Conservation (phyloP, 495 filamentous ascomycete genomes). For the Podospora bellae-mahoneyi region DNA sequence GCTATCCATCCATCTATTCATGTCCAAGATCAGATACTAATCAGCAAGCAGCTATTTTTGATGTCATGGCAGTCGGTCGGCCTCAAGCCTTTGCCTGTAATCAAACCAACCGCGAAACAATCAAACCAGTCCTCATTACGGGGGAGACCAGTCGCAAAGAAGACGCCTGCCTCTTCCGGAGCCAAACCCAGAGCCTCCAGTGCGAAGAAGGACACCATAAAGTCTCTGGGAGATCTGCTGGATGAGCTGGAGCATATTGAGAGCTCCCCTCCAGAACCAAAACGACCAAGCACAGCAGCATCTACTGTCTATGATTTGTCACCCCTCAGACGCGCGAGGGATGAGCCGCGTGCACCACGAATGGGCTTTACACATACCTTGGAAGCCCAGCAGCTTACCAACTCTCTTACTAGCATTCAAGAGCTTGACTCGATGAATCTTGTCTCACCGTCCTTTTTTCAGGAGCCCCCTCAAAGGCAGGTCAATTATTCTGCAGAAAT, state of each 20-base stretch:
- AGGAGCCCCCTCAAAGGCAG: neutral
- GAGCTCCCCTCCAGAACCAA: slow-evolving; percentile 26
- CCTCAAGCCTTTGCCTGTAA: slow-evolving; percentile 56
- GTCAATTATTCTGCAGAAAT: slow-evolving; percentile 54
- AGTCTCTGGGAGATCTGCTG: slow-evolving; percentile 40
- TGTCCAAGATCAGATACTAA: slow-evolving; percentile 11
- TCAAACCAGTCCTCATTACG: neutral
- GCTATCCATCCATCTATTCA: neutral
- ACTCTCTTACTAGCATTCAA: slow-evolving; percentile 12
- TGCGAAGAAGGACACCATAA: slow-evolving; percentile 20
- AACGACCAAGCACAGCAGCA: slow-evolving; percentile 9
- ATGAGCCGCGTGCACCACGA: neutral
- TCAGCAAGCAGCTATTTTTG: slow-evolving; percentile 37
- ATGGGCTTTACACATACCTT: slow-evolving; percentile 23
- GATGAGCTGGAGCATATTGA: slow-evolving; percentile 48
- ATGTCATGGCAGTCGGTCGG: slow-evolving; percentile 51
- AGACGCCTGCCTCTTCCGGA: neutral
- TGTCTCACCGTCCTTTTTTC: slow-evolving; percentile 1
- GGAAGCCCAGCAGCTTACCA: slow-evolving; percentile 4
- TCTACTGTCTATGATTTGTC: neutral
- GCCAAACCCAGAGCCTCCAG: neutral
- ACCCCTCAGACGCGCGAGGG: slow-evolving; percentile 4
- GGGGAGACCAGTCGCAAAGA: neutral
- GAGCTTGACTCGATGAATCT: slow-evolving; percentile 22
- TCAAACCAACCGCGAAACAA: slow-evolving; percentile 25